Evolutionary conservation across 768 basidiomycete species (phyloP), one percentile per base, ranked within the genome.

Genomic region (Mycena haematopus): DNA sequence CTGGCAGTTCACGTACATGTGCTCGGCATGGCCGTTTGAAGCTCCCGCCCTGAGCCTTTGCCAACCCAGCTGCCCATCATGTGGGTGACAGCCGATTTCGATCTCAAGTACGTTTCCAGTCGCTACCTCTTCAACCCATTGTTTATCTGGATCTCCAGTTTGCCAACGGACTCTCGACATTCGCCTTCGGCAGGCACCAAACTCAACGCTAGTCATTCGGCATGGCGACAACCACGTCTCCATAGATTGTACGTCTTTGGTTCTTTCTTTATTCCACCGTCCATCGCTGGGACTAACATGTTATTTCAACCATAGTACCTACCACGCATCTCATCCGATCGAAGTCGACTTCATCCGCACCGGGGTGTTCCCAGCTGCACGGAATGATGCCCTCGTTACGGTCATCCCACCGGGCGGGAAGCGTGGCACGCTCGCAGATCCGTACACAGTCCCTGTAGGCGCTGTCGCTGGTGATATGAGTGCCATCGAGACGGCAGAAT

Each of bases 151-250:
- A 31, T 2, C 9, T 29, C 3, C 21, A 67, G 66, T 45, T 17
- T 61, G 25, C 66, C 66, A 13, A 66, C 65, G 29, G 65, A 66
- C 57, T 59, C 27, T 45, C 65, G 2, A 63, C 65, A 1, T 66
- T 60, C 27, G 65, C 60, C 6, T 63, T 42, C 29, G 46, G 49
- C 61, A 63, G 31, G 51, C 65, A 31, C 65, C 62, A 4, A 66
- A 63, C n/a, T 46, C 65, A 9, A 44, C 56, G 4, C 61, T 66
- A 27, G 56, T 66, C 15, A 50, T 66, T 38, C 56, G 65, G 10
- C 61, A 63, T 47, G 65, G 65, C 2, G 65, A 66, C 31, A 53
- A 66, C 67, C 57, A 74, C 65, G 35, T 67, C 67, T 35, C 70
- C 52, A 47, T 63, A 13, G 49, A 44, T 15, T 50, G 46, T 52